Conservation (phyloP, 176 grass and related monocot genomes). For the Olyra latifolia region DNA sequence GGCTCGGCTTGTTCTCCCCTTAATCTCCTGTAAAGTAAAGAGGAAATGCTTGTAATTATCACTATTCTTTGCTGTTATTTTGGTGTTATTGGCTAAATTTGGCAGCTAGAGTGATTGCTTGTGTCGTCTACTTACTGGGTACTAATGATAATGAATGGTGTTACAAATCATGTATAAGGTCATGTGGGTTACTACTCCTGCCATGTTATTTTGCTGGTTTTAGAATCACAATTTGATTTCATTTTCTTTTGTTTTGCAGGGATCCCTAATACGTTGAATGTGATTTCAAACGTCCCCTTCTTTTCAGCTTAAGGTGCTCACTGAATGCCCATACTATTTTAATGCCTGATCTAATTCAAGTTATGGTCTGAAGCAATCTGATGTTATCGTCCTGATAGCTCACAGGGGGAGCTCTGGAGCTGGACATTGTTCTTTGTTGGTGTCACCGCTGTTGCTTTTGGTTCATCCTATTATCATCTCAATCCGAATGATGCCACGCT, state of each 20-base stretch:
- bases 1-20: neutral
- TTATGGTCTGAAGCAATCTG: neutral
- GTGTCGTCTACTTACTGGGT: neutral
- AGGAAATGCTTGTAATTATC: neutral
- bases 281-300: slow-evolving; percentile 91
- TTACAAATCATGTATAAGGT: neutral
- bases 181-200: neutral
- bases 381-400: slow-evolving; percentile 44
- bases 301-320: slow-evolving; percentile 72
- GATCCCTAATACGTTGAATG: slow-evolving; percentile 87
- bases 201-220: neutral
- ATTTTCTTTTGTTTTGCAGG: slow-evolving; percentile 45
- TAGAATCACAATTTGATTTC: neutral
- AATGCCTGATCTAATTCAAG: neutral
- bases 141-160: neutral
- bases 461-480: slow-evolving; percentile 95
- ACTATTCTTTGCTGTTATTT: neutral
- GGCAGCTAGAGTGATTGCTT: neutral
- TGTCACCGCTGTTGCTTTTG: slow-evolving; percentile 67
- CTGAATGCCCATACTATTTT: neutral
- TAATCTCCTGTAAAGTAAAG: too few relatives aligned
- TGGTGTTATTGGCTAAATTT: neutral
- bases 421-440: slow-evolving; percentile 83
- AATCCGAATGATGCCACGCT: slow-evolving; percentile 67
- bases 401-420: slow-evolving; percentile 74